These are phyloP conservation scores for Backusella morwellensis DNA, from an alignment of 192 early-diverging fungal genomes.

Conservation along the genomic window DNA sequence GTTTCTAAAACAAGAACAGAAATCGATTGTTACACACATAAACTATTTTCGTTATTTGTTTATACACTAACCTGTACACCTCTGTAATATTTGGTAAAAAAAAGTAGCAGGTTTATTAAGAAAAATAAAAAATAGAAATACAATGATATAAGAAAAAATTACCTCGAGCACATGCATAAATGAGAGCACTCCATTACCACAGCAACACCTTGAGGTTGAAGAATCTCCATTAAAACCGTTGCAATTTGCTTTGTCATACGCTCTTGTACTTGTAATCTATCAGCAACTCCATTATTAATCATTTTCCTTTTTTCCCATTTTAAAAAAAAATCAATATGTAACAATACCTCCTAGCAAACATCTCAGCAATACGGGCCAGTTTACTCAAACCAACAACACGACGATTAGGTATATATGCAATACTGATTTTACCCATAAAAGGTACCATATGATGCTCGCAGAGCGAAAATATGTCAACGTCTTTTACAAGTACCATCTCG, in stretches of 20 bases:
- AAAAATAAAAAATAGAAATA: not conserved
- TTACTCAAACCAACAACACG: conserved; percentile 95
- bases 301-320: not conserved
- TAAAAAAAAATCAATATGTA: not conserved
- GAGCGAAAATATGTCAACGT: conserved; percentile 94
- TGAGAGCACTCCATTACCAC: conserved; percentile 95
- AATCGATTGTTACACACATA: not conserved
- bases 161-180: conserved; percentile 40
- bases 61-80: conserved; percentile 2
- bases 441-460: conserved; percentile 99
- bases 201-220: conserved; percentile 95
- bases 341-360: conserved; percentile 76
- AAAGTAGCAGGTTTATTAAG: not conserved
- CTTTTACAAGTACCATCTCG: conserved; percentile 99
- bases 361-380: conserved; percentile 96
- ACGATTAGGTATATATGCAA: conserved; percentile 96
- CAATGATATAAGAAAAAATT: not conserved
- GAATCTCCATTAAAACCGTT: conserved; percentile 81
- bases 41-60: not conserved
- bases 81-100: not conserved
- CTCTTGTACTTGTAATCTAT: conserved; percentile 94
- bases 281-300: not conserved
- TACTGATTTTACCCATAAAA: conserved; percentile 95
- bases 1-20: conserved; percentile 61
- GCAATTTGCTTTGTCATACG: conserved; percentile 98